Evolutionary conservation across 805 yeast genomes (phyloP), one percentile per base, ranked within the genome.

Genomic region (Cyberlindnera sargentensis): DNA sequence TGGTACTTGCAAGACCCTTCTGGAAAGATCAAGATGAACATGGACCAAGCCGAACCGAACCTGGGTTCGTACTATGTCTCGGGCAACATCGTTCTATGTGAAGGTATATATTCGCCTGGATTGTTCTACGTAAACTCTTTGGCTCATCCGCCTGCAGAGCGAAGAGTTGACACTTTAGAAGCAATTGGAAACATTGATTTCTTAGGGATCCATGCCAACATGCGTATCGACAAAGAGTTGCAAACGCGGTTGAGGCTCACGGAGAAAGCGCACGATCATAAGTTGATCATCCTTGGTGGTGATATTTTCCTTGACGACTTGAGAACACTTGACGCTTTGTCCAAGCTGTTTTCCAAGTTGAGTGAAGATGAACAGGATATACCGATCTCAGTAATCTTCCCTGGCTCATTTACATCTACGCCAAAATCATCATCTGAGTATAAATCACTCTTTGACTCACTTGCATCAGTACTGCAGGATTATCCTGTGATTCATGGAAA

Each of bases 141-240:
- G 40, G 83, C 84, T 3, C 96, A 88, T 47, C 98, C 99, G 3
- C 89, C 93, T 0, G 82, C 88, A 3, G 99, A 93, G 59, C 70
- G 75, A 49, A 70, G 97, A 46, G 80, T 73, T 7, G 62, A 57
- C 0, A 72, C 95, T 1, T 56, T 80, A 44, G 90, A 84, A 26
- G 81, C 82, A 1, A 80, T 80, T 47, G 98, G 96, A 1, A 75
- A 83, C 51, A 53, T 86, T 25, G 98, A 93, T 61, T 82, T 89
- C 51, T 63, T 74, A 44, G 80, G 73, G 10, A 61, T 66, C 5
- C 72, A 72, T 46, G 70, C 68, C 20, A 63, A 65, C 23, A 67
- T 80, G 15, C 76, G 87, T 49, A 68, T 88, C 6, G 91, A 84
- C 60, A 72, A 68, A 33, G 68, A 71, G 4, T 65, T 88, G 45